These are phyloP conservation scores for Vigna mungo DNA, from an alignment of 306 rosid species.

Conservation along the genomic window DNA sequence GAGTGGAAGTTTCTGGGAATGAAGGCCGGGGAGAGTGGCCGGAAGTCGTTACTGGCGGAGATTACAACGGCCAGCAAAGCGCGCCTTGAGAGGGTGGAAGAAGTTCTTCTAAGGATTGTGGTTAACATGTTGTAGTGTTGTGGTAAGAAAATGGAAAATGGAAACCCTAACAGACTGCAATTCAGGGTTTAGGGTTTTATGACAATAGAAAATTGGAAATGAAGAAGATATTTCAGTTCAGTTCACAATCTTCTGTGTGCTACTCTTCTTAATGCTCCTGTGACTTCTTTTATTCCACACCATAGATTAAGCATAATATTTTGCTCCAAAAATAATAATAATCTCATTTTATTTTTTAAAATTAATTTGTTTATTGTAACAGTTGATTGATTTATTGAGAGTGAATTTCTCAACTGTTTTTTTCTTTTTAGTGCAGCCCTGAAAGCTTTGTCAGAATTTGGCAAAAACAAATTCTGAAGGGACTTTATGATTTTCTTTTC, in stretches of 20 bases:
- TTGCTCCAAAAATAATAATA: no score
- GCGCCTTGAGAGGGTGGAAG: slow-evolving; percentile 49
- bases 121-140: slow-evolving; percentile 46
- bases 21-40: slow-evolving; percentile 31
- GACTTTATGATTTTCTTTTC: no score
- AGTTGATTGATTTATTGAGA: no score
- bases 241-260: slow-evolving; percentile 31
- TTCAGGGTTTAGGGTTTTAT: slow-evolving; percentile 50
- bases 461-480: no score
- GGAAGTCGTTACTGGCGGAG: slow-evolving; percentile 30
- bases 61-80: slow-evolving; percentile 60
- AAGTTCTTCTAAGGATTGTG: slow-evolving; percentile 55
- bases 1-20: slow-evolving; percentile 57
- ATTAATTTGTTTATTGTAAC: no score
- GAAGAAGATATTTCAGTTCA: slow-evolving; percentile 14
- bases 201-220: not conserved
- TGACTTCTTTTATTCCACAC: not conserved
- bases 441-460: no score
- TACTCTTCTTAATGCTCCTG: not conserved
- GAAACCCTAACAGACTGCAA: slow-evolving; percentile 24
- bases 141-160: not conserved
- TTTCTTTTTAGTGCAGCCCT: no score
- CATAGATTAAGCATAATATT: no score
- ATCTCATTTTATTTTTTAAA: no score
- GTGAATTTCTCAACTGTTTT: no score